These are phyloP conservation scores for Globisporangium uncinulatum DNA, from an alignment of 352 stramenopile genomes.

Conservation along the genomic window DNA sequence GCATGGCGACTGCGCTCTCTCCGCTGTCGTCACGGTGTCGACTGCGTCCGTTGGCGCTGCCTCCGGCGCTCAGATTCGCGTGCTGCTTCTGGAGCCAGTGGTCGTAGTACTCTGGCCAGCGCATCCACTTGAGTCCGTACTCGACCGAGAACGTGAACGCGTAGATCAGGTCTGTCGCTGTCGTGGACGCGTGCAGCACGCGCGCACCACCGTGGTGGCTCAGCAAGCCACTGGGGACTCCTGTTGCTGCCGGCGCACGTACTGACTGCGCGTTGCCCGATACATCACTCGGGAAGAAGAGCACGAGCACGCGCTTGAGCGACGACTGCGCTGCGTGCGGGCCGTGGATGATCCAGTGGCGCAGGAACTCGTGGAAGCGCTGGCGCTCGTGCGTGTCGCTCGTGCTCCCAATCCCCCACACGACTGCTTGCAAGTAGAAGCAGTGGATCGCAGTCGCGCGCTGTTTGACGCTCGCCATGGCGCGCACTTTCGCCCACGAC, in stretches of 20 bases:
- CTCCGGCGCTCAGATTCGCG: constrained; percentile 8
- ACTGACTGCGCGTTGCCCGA: constrained; percentile 11
- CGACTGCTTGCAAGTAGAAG: constrained; percentile 60
- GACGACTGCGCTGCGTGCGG: constrained; percentile 37
- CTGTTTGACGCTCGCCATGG: constrained; percentile 59
- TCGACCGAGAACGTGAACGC: constrained; percentile 62
- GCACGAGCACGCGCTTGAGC: constrained; percentile 42
- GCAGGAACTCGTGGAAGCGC: constrained; percentile 63
- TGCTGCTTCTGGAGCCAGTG: constrained; percentile 28
- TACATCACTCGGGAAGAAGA: constrained; percentile 47
- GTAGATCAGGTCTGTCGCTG: constrained; percentile 47
- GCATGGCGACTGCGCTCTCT: not conserved
- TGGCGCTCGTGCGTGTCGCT: constrained; percentile 32
- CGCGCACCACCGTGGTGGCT: not conserved
- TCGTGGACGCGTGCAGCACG: not conserved
- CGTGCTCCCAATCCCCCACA: constrained; percentile 69
- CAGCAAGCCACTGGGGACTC: not conserved
- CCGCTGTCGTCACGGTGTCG: constrained; percentile 3
- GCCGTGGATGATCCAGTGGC: constrained; percentile 46
- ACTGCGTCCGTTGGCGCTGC: not conserved
- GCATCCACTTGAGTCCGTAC: constrained; percentile 68
- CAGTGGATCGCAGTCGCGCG: constrained; percentile 50
- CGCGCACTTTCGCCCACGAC: constrained; percentile 48
- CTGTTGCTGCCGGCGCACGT: not conserved
- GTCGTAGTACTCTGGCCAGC: constrained; percentile 61